These are phyloP conservation scores for Silybum marianum DNA, from an alignment of 129 eudicot genomes.

Conservation along the genomic window DNA sequence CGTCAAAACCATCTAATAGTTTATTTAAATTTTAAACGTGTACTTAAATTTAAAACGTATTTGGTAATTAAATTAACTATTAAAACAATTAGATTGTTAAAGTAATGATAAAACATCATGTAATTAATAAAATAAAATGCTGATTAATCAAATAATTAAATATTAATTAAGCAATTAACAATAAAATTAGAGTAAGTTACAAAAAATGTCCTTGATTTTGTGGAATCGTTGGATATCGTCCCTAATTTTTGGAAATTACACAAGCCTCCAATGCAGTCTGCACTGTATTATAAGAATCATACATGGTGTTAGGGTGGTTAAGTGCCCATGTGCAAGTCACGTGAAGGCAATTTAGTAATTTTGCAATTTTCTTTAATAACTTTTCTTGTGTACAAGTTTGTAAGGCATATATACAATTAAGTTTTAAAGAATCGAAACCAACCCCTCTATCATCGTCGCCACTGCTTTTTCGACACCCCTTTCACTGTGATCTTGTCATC, in stretches of 20 bases:
- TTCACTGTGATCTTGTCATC: neutral
- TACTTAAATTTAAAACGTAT: too few relatives aligned
- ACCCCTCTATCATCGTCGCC: too few relatives aligned
- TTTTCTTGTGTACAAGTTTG: neutral
- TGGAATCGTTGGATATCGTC: too few relatives aligned
- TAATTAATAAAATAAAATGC: too few relatives aligned
- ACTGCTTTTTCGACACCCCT: neutral
- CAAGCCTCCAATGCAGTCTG: neutral
- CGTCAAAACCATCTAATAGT: too few relatives aligned
- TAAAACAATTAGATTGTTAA: neutral
- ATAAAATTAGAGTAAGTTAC: neutral
- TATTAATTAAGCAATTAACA: neutral
- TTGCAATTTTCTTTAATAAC: neutral
- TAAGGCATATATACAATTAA: neutral
- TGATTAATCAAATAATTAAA: neutral
- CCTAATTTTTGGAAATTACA: too few relatives aligned
- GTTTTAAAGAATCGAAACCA: too few relatives aligned
- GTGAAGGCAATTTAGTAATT: too few relatives aligned
- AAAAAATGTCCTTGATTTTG: too few relatives aligned
- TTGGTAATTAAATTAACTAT: neutral
- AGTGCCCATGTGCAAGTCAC: neutral
- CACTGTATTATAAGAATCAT: too few relatives aligned
- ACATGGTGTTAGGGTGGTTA: neutral
- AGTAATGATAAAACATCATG: neutral
- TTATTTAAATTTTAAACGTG: neutral